These are phyloP conservation scores for Austroboletus olivaceoglutinosus DNA, from an alignment of 1,284 basidiomycete species.

Conservation along the genomic window DNA sequence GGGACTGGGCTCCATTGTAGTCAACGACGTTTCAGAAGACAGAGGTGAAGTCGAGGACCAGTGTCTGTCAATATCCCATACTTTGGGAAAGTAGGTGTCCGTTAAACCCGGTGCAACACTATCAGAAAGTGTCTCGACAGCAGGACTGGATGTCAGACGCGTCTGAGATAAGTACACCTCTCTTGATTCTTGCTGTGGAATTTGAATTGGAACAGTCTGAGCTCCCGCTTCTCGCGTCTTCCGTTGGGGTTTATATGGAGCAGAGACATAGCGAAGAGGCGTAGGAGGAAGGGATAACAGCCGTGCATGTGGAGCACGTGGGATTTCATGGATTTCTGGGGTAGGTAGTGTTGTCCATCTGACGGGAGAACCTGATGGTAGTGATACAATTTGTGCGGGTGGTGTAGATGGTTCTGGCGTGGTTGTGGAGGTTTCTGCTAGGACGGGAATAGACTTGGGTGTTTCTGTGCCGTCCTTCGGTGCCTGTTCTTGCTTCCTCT, in stretches of 20 bases:
- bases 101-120: slow-evolving; percentile 50
- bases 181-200: slow-evolving; percentile 4
- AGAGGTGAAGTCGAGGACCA: slow-evolving; percentile 19
- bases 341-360: slow-evolving; percentile 49
- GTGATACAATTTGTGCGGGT: slow-evolving; percentile 15
- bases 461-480: slow-evolving; percentile 2
- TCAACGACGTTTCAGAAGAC: slow-evolving; percentile 30
- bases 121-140: slow-evolving; percentile 71
- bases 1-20: slow-evolving; percentile 22
- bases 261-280: slow-evolving; percentile 20
- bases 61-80: slow-evolving; percentile 61
- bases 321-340: slow-evolving; percentile 55
- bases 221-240: slow-evolving; percentile 21
- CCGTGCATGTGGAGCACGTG: slow-evolving; percentile 39
- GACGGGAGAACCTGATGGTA: slow-evolving; percentile 23
- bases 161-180: slow-evolving; percentile 57
- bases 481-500: slow-evolving; percentile 14
- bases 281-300: slow-evolving; percentile 34
- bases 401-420: slow-evolving; percentile 29
- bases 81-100: slow-evolving; percentile 71
- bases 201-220: slow-evolving; percentile 16
- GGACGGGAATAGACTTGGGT: slow-evolving; percentile 7
- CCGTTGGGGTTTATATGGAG: slow-evolving; percentile 13
- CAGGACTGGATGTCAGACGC: slow-evolving; percentile 65
- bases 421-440: slow-evolving; percentile 2